Base-by-base conservation (phyloP, 2,329 filamentous ascomycete species). In the Talaromyces sp. region DNA sequence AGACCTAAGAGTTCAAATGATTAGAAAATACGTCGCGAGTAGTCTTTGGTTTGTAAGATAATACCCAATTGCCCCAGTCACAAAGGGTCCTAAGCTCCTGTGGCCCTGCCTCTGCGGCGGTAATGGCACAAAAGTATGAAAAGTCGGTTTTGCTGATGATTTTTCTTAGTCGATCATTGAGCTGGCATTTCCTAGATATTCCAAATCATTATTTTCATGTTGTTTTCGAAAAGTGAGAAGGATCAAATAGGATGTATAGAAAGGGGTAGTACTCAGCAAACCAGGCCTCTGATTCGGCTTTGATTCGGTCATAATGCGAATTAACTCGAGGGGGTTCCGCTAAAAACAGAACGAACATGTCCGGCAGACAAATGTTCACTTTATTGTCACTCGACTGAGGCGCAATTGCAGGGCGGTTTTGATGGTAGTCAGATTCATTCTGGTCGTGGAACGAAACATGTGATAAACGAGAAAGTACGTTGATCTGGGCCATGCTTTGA, bases 61-160 rank as follows among this genome's bases (percentile, higher is more conserved):
- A 3, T 56, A 14, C 64, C 67, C 71, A 72, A 56, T 70, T 69
- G n/a, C 68, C 64, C 70, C 69, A 73, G 33, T 72, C 70, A 47
- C 65, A 65, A 50, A 72, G 62, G 23, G 66, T 69, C 34, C 65
- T 63, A n/a, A 68, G 64, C 33, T 70, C 66, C 14, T 67, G 63
- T 9, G 59, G 58, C 8, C 63, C 67, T 8, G 67, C 70, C 16
- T 68, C 51, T 2, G 70, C 69, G n/a, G 63, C 69, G 54, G 65
- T 65, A 27, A 69, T 62, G 1, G 69, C 62, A 36, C 65, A 68
- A 59, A 67, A 67, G 56, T 68, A 71, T 5, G 68, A 61, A 42
- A 73, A 72, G 52, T 73, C 66, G 1, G 66, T 65, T 36, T 64
- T 57, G 12, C 56, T 56, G 33, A 66, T 62, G 9, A 65, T 42